These are phyloP conservation scores for Candida krabiensis DNA, from an alignment of 805 yeast species.

Conservation along the genomic window DNA sequence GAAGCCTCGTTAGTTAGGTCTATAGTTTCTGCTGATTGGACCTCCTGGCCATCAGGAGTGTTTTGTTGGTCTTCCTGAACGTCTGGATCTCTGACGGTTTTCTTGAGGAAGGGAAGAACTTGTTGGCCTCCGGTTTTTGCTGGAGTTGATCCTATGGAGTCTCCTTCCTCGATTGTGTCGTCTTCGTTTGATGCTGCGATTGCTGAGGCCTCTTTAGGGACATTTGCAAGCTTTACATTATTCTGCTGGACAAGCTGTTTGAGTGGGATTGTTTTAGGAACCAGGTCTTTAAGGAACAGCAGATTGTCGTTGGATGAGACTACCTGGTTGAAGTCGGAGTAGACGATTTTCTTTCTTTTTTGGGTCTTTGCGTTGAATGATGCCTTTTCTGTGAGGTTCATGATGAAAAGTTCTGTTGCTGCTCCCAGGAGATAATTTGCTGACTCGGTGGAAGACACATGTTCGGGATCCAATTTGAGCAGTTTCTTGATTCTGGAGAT, in stretches of 20 bases:
- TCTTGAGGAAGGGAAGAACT: conserved; percentile 13
- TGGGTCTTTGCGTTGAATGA: conserved; percentile 61
- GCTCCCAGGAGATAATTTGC: conserved; percentile 75
- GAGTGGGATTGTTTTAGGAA: conserved; percentile 60
- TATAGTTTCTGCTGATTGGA: no score
- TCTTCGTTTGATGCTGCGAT: conserved; percentile 10
- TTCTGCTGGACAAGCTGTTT: conserved; percentile 47
- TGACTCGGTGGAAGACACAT: conserved; percentile 60
- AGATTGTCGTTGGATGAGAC: conserved; percentile 60
- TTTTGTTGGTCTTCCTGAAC: no score
- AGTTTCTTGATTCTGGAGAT: conserved; percentile 68
- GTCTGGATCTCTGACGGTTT: conserved; percentile 5
- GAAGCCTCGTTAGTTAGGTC: no score
- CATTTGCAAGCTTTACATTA: conserved; percentile 31
- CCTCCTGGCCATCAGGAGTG: no score
- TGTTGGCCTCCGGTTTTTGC: conserved; percentile 16
- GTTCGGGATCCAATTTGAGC: conserved; percentile 75
- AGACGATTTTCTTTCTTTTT: conserved; percentile 66
- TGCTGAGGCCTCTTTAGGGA: conserved; percentile 4
- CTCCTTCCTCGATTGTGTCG: conserved; percentile 17
- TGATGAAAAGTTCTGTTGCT: conserved; percentile 76
- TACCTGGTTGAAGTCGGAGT: conserved; percentile 67
- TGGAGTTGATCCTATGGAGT: conserved; percentile 7
- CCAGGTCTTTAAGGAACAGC: conserved; percentile 61
- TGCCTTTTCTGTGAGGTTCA: conserved; percentile 71